phyloP scores from a whole-genome alignment of 2,329 filamentous ascomycete genomes.

The Curvularia verruculosa region DNA sequence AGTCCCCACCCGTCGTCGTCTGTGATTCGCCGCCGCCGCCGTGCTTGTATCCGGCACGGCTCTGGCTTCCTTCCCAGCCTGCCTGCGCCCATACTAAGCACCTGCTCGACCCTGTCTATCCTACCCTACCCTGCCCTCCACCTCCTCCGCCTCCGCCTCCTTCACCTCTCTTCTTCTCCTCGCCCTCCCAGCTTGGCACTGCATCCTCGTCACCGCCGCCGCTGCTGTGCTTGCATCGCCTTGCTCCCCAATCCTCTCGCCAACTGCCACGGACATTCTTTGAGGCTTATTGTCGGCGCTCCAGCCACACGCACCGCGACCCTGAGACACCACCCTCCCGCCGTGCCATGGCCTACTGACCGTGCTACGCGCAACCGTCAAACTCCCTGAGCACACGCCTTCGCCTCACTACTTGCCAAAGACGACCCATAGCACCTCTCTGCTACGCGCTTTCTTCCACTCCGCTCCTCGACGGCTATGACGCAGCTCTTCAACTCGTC shows the following conservation, averaged over 20 bases:
- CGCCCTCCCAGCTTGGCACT: constrained; percentile 5
- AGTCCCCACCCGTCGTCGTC: constrained; percentile 24
- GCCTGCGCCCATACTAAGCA: constrained; percentile 8
- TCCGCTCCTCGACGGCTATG: constrained; percentile 36
- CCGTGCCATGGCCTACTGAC: constrained; percentile 46
- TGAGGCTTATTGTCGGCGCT: constrained; percentile 24
- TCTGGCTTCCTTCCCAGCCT: constrained; percentile 20
- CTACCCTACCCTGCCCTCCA: background rate
- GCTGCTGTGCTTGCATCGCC: background rate
- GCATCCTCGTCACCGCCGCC: constrained; percentile 1
- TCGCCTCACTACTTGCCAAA: constrained; percentile 9
- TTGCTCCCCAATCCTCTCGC: background rate
- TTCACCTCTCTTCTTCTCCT: constrained; percentile 9
- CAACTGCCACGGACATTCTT: constrained; percentile 33
- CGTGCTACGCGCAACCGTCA: constrained; percentile 29
- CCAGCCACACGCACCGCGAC: constrained; percentile 29
- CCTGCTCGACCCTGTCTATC: background rate
- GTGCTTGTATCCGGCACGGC: constrained; percentile 24
- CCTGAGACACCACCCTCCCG: constrained; percentile 15
- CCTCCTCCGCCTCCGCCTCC: background rate
- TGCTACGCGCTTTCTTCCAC: constrained; percentile 3
- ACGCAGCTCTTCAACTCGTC: constrained; percentile 53
- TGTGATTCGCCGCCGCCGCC: constrained; percentile 33
- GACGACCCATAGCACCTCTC: background rate
- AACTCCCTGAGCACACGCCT: constrained; percentile 14